These are phyloP conservation scores for Trichophaea hybrida DNA, from an alignment of 2,329 filamentous ascomycete species.

Conservation along the genomic window DNA sequence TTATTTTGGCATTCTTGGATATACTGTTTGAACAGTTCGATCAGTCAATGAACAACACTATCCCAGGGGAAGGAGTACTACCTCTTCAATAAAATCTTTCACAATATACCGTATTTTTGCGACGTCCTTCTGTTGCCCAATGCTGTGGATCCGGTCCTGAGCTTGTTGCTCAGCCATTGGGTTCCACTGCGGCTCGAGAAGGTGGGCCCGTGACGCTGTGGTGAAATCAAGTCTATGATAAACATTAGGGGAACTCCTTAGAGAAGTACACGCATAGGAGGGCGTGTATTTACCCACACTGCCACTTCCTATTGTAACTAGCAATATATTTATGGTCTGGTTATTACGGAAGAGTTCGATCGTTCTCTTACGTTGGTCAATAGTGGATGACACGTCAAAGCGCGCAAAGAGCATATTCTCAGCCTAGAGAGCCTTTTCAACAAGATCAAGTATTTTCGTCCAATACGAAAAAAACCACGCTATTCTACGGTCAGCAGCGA, in stretches of 20 bases:
- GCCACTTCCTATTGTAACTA: slow-evolving; percentile 1
- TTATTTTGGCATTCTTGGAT: not conserved
- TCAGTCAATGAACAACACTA: too few relatives aligned
- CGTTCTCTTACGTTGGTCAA: not conserved
- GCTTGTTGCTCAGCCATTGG: slow-evolving; percentile 75
- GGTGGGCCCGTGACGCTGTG: slow-evolving; percentile 69
- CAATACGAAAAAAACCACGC: slow-evolving; percentile 4
- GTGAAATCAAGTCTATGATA: slow-evolving; percentile 54
- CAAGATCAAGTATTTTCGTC: not conserved
- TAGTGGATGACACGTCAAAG: not conserved
- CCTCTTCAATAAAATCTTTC: slow-evolving; percentile 76
- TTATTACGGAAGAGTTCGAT: not conserved
- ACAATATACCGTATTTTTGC: slow-evolving; percentile 76
- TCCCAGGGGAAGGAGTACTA: not conserved
- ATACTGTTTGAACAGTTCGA: too few relatives aligned
- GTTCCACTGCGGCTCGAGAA: slow-evolving; percentile 72
- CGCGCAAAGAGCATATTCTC: not conserved
- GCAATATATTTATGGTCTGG: not conserved
- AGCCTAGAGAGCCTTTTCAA: not conserved
- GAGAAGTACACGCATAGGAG: not conserved
- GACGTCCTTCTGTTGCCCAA: slow-evolving; percentile 67
- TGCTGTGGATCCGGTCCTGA: slow-evolving; percentile 68
- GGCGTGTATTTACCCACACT: not conserved
- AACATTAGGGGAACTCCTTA: not conserved
- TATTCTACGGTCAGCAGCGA: not conserved